A percentile compares a stretch with the other conserved stretches of the same genome.
Conservation (phyloP, 306 rosid species). For the Carpinus viminea region DNA sequence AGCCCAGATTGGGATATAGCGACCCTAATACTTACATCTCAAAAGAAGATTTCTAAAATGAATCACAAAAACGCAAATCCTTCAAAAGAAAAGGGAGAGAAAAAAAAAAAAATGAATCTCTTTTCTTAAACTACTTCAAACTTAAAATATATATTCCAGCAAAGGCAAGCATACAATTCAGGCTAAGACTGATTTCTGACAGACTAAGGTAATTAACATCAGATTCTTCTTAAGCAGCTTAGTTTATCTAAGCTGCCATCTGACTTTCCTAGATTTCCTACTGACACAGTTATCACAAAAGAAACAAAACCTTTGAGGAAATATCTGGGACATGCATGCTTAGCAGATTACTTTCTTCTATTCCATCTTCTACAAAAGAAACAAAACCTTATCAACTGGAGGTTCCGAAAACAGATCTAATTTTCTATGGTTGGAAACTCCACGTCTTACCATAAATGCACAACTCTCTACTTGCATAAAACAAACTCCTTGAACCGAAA, state of each 20-base stretch:
- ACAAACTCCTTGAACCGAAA: background rate
- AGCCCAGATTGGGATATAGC: background rate
- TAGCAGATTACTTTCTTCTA: background rate
- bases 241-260: background rate
- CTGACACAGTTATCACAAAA: background rate
- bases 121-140: background rate
- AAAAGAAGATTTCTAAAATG: background rate
- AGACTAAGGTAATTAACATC: background rate
- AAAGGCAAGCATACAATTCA: background rate
- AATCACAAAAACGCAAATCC: background rate
- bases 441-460: background rate
- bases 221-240: background rate
- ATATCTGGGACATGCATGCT: background rate
- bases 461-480: background rate
- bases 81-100: background rate
- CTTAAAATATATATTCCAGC: background rate
- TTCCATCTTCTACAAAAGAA: background rate
- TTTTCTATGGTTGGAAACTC: constrained; percentile 3
- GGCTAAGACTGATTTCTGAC: background rate
- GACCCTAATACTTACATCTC: background rate
- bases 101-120: background rate
- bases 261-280: background rate
- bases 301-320: background rate
- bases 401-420: background rate
- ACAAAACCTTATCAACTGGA: background rate